Evolutionary conservation across 1,139 yeast species (phyloP).

Genomic region (Geotrichum carabidarum): DNA sequence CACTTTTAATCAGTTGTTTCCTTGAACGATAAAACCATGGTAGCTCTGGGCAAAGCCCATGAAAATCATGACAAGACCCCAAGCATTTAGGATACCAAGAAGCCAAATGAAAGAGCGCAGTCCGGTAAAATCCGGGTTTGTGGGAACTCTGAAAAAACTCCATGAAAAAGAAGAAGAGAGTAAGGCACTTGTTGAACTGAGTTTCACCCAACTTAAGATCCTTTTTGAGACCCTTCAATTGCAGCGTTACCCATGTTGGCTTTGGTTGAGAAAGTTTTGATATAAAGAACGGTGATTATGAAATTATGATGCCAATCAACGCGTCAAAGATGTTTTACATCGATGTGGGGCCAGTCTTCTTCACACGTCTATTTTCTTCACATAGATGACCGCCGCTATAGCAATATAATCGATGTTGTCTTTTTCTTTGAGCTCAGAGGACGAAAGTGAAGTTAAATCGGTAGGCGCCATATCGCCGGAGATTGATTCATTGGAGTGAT

Average conservation of each 20-base stretch:
- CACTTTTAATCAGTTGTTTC: no score
- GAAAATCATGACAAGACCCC: constrained; percentile 47
- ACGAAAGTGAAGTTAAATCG: no score
- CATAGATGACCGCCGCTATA: neutral
- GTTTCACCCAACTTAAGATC: constrained; percentile 39
- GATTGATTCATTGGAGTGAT: no score
- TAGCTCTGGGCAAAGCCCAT: constrained; percentile 43
- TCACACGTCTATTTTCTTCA: constrained; percentile 9
- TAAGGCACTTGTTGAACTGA: constrained; percentile 53
- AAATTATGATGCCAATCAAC: constrained; percentile 55
- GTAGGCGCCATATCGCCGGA: no score
- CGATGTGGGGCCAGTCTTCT: constrained; percentile 17
- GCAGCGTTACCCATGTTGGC: constrained; percentile 56
- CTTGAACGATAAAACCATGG: constrained; percentile 41
- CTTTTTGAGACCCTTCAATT: constrained; percentile 49
- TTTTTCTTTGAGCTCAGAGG: no score
- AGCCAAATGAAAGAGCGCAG: constrained; percentile 51
- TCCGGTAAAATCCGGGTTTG: constrained; percentile 48
- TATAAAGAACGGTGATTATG: constrained; percentile 49
- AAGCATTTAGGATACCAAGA: constrained; percentile 46
- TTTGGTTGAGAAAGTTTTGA: constrained; percentile 61
- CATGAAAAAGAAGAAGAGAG: constrained; percentile 54
- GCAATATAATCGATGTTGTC: no score
- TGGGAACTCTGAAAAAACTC: constrained; percentile 51
- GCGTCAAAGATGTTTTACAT: constrained; percentile 36